These are phyloP conservation scores for Termitomyces sp. DNA, from an alignment of 768 basidiomycete genomes.

Conservation along the genomic window DNA sequence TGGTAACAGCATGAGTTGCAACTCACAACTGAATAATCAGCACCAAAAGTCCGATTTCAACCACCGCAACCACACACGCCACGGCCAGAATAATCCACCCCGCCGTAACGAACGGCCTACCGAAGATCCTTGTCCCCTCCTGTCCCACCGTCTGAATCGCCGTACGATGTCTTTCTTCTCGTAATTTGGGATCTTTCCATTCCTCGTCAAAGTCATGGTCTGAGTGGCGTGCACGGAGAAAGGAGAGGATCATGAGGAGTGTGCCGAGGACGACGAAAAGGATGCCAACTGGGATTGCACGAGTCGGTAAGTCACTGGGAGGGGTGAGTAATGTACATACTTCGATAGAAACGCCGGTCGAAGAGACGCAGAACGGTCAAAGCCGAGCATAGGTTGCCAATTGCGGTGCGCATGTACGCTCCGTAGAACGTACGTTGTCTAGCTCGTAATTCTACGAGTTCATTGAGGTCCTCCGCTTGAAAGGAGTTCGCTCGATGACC, in stretches of 20 bases:
- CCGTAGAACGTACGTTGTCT: slow-evolving; percentile 80
- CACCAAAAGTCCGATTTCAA: slow-evolving; percentile 62
- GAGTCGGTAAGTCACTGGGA: not conserved
- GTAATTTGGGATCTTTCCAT: slow-evolving; percentile 25
- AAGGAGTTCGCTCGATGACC: slow-evolving; percentile 48
- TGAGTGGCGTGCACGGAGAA: slow-evolving; percentile 58
- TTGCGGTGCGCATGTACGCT: slow-evolving; percentile 71
- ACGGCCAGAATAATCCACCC: slow-evolving; percentile 70
- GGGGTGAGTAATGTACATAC: slow-evolving; percentile 34
- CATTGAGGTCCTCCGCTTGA: slow-evolving; percentile 43
- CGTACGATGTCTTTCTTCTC: slow-evolving; percentile 22
- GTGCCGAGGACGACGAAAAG: slow-evolving; percentile 58
- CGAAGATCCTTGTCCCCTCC: slow-evolving; percentile 57
- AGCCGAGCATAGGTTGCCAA: slow-evolving; percentile 69
- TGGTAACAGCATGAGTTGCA: not conserved
- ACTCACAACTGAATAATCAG: slow-evolving; percentile 40
- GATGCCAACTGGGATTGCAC: slow-evolving; percentile 39
- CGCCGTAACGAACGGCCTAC: slow-evolving; percentile 73
- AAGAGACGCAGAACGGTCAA: slow-evolving; percentile 77
- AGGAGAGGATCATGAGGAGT: slow-evolving; percentile 52
- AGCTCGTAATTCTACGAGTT: slow-evolving; percentile 72
- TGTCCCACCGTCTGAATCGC: slow-evolving; percentile 56
- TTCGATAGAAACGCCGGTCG: slow-evolving; percentile 63
- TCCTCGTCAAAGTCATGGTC: slow-evolving; percentile 74
- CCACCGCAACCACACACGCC: slow-evolving; percentile 49